phyloP scores from a whole-genome alignment of 1,284 basidiomycete species.

The Jaminaea rosea region DNA sequence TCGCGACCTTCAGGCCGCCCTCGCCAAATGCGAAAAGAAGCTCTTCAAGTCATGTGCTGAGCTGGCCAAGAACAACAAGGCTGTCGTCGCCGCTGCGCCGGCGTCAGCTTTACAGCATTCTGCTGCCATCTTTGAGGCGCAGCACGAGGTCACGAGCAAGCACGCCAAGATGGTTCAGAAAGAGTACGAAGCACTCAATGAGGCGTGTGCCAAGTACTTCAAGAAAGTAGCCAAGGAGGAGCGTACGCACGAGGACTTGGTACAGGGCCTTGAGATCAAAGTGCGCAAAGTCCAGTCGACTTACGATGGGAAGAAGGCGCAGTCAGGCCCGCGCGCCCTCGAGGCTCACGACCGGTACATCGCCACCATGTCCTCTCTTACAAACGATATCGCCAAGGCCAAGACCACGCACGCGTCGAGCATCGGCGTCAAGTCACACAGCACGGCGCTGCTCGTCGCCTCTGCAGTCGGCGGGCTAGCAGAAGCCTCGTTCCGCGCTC shows the following conservation, averaged over 20 bases:
- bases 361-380: slow-evolving; percentile 25
- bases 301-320: slow-evolving; percentile 38
- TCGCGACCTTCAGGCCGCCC: slow-evolving; percentile 24
- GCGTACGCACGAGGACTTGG: slow-evolving; percentile 34
- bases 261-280: slow-evolving; percentile 36
- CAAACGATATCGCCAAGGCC: slow-evolving; percentile 32
- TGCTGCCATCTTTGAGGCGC: slow-evolving; percentile 31
- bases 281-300: slow-evolving; percentile 41
- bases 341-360: slow-evolving; percentile 44
- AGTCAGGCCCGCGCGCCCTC: slow-evolving; percentile 13
- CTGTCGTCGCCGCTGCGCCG: slow-evolving; percentile 28
- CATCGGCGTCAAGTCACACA: slow-evolving; percentile 33
- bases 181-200: slow-evolving; percentile 44
- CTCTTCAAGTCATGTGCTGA: slow-evolving; percentile 31
- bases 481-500: slow-evolving; percentile 34
- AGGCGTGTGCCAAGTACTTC: slow-evolving; percentile 41
- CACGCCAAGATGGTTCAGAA: slow-evolving; percentile 36
- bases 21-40: slow-evolving; percentile 42
- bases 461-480: slow-evolving; percentile 33
- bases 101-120: slow-evolving; percentile 22
- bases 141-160: slow-evolving; percentile 29
- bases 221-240: slow-evolving; percentile 45
- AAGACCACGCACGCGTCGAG: slow-evolving; percentile 25
- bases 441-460: slow-evolving; percentile 23
- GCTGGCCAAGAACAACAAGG: slow-evolving; percentile 34